Conservation (phyloP, 2,329 filamentous ascomycete species). For the Aspergillus calidoustus region DNA sequence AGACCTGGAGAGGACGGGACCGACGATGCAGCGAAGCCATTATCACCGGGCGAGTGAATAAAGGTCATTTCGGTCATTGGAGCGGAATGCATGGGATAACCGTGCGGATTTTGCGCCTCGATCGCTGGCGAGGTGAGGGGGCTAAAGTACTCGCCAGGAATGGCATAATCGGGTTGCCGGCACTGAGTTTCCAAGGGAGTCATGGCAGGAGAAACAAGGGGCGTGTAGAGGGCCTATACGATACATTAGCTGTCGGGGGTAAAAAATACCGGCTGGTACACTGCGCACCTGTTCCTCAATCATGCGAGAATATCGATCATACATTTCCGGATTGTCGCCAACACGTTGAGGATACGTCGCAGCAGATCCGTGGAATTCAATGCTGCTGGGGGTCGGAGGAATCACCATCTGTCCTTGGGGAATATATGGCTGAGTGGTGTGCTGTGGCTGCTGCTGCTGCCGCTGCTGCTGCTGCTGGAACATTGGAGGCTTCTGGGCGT, state of each 20-base stretch:
- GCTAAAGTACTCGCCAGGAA: constrained; percentile 55
- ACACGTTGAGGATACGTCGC: constrained; percentile 46
- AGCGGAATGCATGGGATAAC: constrained; percentile 41
- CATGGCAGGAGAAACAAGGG: constrained; percentile 56
- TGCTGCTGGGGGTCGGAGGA: constrained; percentile 55
- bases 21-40: constrained; percentile 37
- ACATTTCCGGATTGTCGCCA: constrained; percentile 48
- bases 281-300: constrained; percentile 49
- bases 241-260: constrained; percentile 22
- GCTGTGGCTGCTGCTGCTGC: constrained; percentile 35
- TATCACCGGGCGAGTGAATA: constrained; percentile 48
- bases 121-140: constrained; percentile 56
- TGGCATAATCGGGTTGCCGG: constrained; percentile 52
- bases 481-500: constrained; percentile 36
- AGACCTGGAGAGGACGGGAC: constrained; percentile 40
- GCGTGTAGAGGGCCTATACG: constrained; percentile 52
- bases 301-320: constrained; percentile 49
- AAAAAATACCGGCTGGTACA: neutral
- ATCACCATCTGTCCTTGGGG: constrained; percentile 41
- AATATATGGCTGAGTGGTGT: constrained; percentile 34
- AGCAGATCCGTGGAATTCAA: constrained; percentile 52
- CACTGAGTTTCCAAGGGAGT: constrained; percentile 55
- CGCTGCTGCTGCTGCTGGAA: constrained; percentile 23
- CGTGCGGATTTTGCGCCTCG: constrained; percentile 49
- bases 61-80: constrained; percentile 47